Conservation (phyloP, 345 rosid species). For the Eucalyptus globulus region DNA sequence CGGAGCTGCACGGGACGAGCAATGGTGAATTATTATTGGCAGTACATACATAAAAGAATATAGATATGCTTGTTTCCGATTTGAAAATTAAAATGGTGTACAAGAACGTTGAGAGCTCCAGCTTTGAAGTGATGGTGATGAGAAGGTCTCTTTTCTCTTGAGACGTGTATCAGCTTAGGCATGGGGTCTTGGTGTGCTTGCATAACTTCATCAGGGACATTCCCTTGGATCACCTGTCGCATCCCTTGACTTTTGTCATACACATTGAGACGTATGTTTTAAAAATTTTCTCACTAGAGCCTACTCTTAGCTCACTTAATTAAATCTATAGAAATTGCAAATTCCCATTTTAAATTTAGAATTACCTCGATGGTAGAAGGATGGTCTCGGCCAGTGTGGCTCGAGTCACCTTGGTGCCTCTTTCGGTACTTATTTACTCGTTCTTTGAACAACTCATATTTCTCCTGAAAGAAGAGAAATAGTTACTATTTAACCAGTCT, state of each 20-base stretch:
- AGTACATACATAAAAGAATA: background rate
- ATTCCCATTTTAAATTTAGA: background rate
- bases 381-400: background rate
- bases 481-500: background rate
- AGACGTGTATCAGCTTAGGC: constrained; percentile 25
- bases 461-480: background rate
- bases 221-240: background rate
- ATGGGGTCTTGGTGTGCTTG: background rate
- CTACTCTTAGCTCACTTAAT: background rate
- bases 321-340: background rate
- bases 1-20: no score
- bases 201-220: background rate
- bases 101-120: constrained; percentile 42
- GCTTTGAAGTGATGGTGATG: constrained; percentile 34
- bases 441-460: constrained; percentile 9
- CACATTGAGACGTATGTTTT: background rate
- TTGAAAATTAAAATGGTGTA: background rate
- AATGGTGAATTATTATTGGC: background rate
- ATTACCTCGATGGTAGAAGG: constrained; percentile 10
- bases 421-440: background rate
- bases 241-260: background rate
- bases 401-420: background rate
- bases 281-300: no score
- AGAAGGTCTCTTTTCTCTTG: constrained; percentile 35
- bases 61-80: background rate